Evolutionary conservation across 768 basidiomycete genomes (phyloP).

Genomic region (Suillus variegatus): DNA sequence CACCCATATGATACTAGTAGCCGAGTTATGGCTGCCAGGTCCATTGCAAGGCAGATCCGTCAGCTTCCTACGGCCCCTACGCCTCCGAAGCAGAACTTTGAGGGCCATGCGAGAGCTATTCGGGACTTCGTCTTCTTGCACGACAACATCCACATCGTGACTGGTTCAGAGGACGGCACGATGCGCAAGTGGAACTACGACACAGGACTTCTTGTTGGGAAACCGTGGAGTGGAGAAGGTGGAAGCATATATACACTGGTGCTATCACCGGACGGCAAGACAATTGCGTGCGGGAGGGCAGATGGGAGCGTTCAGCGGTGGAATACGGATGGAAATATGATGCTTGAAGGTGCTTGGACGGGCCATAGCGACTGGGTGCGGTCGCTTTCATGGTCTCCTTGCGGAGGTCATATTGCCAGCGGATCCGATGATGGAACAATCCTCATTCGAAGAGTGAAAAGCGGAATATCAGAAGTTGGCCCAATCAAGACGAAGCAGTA

Average conservation of each 20-base stretch:
- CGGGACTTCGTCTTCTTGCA: not conserved
- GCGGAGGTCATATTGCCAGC: not conserved
- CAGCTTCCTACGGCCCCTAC: not conserved
- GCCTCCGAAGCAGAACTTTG: not conserved
- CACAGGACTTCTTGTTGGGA: not conserved
- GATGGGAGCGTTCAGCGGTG: not conserved
- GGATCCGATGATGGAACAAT: not conserved
- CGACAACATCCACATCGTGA: not conserved
- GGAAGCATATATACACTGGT: not conserved
- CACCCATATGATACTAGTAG: not conserved
- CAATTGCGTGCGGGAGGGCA: not conserved
- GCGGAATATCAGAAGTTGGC: not conserved
- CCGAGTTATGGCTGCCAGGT: not conserved
- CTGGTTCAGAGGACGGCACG: not conserved
- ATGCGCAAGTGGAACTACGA: slow-evolving; percentile 2
- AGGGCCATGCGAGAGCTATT: not conserved
- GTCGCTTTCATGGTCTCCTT: not conserved
- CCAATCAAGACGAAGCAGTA: not conserved
- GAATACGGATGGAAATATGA: not conserved
- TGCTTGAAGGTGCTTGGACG: not conserved
- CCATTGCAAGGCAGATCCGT: not conserved
- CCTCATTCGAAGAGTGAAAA: not conserved
- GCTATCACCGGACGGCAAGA: not conserved
- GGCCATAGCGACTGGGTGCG: not conserved
- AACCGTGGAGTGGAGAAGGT: not conserved